These are phyloP conservation scores for Alternaria arborescens DNA, from an alignment of 2,329 filamentous ascomycete genomes.

Conservation along the genomic window DNA sequence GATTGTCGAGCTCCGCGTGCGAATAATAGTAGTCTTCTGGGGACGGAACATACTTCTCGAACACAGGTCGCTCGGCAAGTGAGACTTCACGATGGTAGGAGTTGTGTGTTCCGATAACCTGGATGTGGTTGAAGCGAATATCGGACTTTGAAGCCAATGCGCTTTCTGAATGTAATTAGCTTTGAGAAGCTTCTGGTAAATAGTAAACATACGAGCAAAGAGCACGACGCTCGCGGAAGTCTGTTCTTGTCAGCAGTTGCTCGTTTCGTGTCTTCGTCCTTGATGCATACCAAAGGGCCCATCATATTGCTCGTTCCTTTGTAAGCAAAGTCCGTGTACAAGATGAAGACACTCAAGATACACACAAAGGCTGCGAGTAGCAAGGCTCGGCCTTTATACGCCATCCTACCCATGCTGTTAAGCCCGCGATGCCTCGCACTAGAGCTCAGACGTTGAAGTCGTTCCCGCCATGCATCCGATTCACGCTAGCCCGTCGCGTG, in stretches of 20 bases:
- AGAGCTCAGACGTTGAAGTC: constrained; percentile 14
- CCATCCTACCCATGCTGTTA: constrained; percentile 9
- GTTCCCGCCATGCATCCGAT: constrained; percentile 1
- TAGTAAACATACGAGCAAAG: constrained; percentile 26
- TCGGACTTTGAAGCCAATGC: constrained; percentile 22
- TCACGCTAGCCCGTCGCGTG: constrained; percentile 21
- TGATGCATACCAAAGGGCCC: constrained; percentile 18
- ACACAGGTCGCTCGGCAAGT: constrained; percentile 52
- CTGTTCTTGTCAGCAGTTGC: constrained; percentile 17
- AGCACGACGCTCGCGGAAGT: constrained; percentile 28
- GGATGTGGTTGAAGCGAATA: constrained; percentile 62
- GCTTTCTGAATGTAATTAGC: constrained; percentile 24
- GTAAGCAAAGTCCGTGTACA: not conserved
- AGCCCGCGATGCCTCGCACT: constrained; percentile 10
- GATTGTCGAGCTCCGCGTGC: constrained; percentile 56
- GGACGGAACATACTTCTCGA: constrained; percentile 51
- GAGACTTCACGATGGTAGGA: constrained; percentile 60
- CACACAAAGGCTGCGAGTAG: constrained; percentile 10
- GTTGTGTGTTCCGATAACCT: constrained; percentile 62
- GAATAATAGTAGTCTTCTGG: constrained; percentile 59
- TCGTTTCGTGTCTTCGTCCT: not conserved
- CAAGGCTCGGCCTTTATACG: constrained; percentile 24
- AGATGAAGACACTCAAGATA: not conserved
- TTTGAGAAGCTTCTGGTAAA: not conserved
- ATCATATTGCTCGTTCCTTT: constrained; percentile 19